Evolutionary conservation across 192 early-diverging fungal genomes (phyloP).

Genomic region (Mortierella hygrophila): DNA sequence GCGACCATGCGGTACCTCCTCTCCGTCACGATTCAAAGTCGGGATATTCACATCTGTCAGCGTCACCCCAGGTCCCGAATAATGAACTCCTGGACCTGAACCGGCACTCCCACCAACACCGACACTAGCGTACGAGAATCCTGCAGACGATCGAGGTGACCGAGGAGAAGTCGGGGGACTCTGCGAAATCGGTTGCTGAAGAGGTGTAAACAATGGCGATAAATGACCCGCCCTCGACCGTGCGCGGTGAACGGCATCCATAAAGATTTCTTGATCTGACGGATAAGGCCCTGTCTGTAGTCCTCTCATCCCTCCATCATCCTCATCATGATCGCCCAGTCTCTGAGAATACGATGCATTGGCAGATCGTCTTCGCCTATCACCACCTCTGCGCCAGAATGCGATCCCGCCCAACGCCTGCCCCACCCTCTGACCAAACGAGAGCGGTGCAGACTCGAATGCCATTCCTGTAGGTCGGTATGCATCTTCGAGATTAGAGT

Average conservation of each 20-base stretch:
- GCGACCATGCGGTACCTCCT: constrained; percentile 14
- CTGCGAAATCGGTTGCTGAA: constrained; percentile 34
- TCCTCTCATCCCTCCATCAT: constrained; percentile 8
- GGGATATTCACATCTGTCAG: background rate
- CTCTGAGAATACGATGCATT: constrained; percentile 32
- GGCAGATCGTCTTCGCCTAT: background rate
- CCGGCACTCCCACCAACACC: background rate
- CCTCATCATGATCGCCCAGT: constrained; percentile 29
- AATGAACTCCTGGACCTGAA: background rate
- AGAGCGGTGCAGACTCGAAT: constrained; percentile 15
- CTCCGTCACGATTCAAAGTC: background rate
- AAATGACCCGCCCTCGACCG: constrained; percentile 38
- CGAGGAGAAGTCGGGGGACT: constrained; percentile 31
- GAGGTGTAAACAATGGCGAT: constrained; percentile 33
- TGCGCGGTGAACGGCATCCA: constrained; percentile 50
- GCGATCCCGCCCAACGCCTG: constrained; percentile 17
- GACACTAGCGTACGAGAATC: background rate
- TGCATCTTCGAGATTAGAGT: constrained; percentile 12
- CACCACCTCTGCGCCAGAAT: constrained; percentile 18
- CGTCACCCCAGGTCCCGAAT: background rate
- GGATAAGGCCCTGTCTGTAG: constrained; percentile 6
- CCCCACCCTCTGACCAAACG: constrained; percentile 33
- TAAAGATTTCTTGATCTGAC: constrained; percentile 51
- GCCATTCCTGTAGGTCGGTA: constrained; percentile 44
- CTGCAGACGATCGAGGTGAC: constrained; percentile 21